Evolutionary conservation across 1,139 yeast species (phyloP).

Genomic region (Candida labiduridarum): DNA sequence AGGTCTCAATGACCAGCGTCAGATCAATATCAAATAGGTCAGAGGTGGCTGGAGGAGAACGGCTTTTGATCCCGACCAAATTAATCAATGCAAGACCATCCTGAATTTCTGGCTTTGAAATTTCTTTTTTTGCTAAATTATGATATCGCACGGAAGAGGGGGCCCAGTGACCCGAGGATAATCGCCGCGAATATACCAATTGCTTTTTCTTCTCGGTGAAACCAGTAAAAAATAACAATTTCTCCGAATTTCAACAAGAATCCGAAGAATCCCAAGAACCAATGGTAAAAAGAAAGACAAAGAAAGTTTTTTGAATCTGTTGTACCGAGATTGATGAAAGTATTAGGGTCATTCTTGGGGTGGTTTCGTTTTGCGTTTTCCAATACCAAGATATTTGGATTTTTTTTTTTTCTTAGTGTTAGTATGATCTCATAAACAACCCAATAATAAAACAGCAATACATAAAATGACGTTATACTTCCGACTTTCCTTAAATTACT

Average conservation of each 20-base stretch:
- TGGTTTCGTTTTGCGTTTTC: too few relatives aligned
- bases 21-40: neutral
- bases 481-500: conserved; percentile 2
- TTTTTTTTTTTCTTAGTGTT: neutral
- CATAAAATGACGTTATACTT: neutral
- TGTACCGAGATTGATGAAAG: too few relatives aligned
- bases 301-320: too few relatives aligned
- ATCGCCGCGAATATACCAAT: neutral
- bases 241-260: neutral
- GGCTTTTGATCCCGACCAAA: neutral
- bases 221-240: neutral
- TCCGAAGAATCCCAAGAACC: neutral
- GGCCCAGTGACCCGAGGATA: neutral
- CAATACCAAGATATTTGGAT: too few relatives aligned
- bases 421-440: neutral
- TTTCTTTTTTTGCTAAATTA: neutral
- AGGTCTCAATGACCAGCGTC: neutral
- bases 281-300: neutral
- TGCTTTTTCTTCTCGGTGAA: neutral
- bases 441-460: neutral
- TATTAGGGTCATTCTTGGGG: too few relatives aligned
- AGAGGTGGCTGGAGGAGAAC: neutral
- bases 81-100: neutral
- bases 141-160: neutral
- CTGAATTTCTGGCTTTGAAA: neutral